Evolutionary conservation across 352 stramenopile genomes (phyloP).

Genomic region (Hyaloperonospora arabidopsidis): DNA sequence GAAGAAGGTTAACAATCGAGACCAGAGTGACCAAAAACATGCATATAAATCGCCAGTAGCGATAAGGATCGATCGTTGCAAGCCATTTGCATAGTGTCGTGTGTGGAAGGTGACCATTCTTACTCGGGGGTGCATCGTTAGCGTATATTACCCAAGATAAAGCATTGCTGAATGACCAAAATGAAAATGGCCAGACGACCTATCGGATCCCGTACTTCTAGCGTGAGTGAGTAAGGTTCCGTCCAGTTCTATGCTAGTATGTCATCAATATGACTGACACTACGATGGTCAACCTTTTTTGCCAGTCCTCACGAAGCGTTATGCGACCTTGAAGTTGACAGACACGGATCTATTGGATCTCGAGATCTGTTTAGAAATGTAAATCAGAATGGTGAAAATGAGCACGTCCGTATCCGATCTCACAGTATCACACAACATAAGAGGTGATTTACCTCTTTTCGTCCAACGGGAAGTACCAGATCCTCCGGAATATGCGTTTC

Average conservation of each 20-base stretch:
- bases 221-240: too few relatives aligned
- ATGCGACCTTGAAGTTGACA: not conserved
- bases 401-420: not conserved
- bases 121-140: too few relatives aligned
- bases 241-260: too few relatives aligned
- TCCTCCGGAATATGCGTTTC: not conserved
- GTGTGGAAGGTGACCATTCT: too few relatives aligned
- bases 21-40: not conserved
- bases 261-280: too few relatives aligned
- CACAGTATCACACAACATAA: not conserved
- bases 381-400: not conserved
- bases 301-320: too few relatives aligned
- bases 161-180: too few relatives aligned
- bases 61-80: not conserved
- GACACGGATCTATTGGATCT: constrained; percentile 1
- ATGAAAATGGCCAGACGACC: too few relatives aligned
- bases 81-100: too few relatives aligned
- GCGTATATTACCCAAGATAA: too few relatives aligned
- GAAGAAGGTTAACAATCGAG: not conserved
- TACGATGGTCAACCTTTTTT: too few relatives aligned
- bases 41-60: not conserved
- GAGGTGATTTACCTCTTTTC: not conserved
- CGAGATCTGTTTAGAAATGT: not conserved
- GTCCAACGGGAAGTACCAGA: not conserved
- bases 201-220: too few relatives aligned